These are phyloP conservation scores for Zea mays DNA, from an alignment of 176 grass and related monocot species.

Conservation along the genomic window Zm-B73-REFERENCE-NAM-5.0 NC_050101.1:163301001-163301500, in stretches of 20 bases:
- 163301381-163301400: background rate
- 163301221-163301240: background rate
- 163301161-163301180: constrained; percentile 29
- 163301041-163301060: constrained; percentile 30
- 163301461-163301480: background rate
- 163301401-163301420: background rate
- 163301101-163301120: constrained; percentile 38
- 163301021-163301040: constrained; percentile 44
- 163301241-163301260: background rate
- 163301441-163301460: background rate
- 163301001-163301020: constrained; percentile 46
- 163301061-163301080: constrained; percentile 49
- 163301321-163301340: background rate
- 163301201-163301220: background rate
- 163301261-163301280: background rate
- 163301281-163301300: background rate
- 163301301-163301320: background rate
- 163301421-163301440: background rate
- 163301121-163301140: constrained; percentile 39
- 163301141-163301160: constrained; percentile 33
- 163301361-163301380: constrained; percentile 14
- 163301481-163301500: background rate
- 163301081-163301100: constrained; percentile 44
- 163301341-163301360: background rate
- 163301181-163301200: constrained; percentile 5